These are phyloP conservation scores for Berberis thunbergii DNA, from an alignment of 164 flowering plant species.

Conservation along the genomic window DNA sequence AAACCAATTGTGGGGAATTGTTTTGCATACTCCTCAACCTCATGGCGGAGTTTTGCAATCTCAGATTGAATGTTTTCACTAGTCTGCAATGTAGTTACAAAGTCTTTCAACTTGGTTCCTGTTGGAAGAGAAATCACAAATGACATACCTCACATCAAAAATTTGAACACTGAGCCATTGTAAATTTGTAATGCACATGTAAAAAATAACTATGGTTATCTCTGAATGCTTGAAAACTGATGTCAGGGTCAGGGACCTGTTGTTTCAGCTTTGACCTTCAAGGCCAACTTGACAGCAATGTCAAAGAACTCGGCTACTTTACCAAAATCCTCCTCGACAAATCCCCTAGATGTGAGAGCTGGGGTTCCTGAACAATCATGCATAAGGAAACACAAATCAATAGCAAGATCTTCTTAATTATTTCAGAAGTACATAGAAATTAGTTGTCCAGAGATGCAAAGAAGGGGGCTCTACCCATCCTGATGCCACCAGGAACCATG, in stretches of 20 bases:
- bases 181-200: neutral
- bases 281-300: constrained; percentile 71
- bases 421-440: neutral
- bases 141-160: too few relatives aligned
- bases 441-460: neutral
- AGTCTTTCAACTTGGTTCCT: constrained; percentile 95
- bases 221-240: neutral
- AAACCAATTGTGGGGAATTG: constrained; percentile 96
- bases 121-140: constrained; percentile 1
- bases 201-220: neutral
- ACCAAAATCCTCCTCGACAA: constrained; percentile 83
- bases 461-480: constrained; percentile 62
- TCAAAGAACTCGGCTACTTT: constrained; percentile 93
- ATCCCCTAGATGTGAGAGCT: constrained; percentile 97
- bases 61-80: constrained; percentile 45
- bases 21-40: constrained; percentile 88
- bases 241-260: constrained; percentile 37
- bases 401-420: neutral
- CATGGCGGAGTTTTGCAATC: constrained; percentile 56
- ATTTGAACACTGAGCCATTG: too few relatives aligned
- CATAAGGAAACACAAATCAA: neutral
- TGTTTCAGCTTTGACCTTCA: constrained; percentile 72
- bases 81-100: constrained; percentile 41
- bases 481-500: constrained; percentile 99
- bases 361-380: constrained; percentile 74